Base-by-base conservation (phyloP, 805 yeast species). In the Starmerella apis region DNA sequence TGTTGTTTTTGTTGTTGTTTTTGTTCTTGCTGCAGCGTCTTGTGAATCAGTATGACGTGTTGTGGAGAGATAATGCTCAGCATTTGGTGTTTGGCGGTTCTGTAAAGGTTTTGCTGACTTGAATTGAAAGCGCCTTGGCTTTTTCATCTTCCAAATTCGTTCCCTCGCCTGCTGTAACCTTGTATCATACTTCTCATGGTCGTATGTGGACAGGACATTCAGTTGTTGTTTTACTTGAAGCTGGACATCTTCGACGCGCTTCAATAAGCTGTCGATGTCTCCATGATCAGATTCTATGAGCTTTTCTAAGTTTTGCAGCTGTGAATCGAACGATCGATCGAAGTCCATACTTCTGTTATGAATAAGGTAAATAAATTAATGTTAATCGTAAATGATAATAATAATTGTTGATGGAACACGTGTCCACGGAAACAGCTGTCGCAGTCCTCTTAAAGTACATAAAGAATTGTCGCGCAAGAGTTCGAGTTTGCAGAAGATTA, bases 51-150 rank as follows among this genome's bases (percentile, higher is more conserved):
- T n/a, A n/a, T n/a, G n/a, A n/a, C n/a, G n/a, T n/a, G n/a, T n/a
- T n/a, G n/a, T n/a, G n/a, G n/a, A n/a, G n/a, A n/a, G n/a, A n/a
- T n/a, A n/a, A n/a, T n/a, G n/a, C n/a, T n/a, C n/a, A n/a, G n/a
- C n/a, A n/a, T n/a, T n/a, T n/a, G n/a, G n/a, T n/a, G n/a, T n/a
- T n/a, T n/a, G n/a, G n/a, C n/a, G 8, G 11, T 11, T 38, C 9
- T 25, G 18, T 19, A n/a, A 6, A 16, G 8, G 31, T 5, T 6
- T 14, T 25, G 20, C 4, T 2, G 52, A 28, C 36, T 46, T 54
- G 46, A 54, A 54, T 23, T 38, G 48, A 33, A 54, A 51, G 6
- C 51, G 42, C 10, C 31, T 13, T 1, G 57, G 45, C 28, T 31
- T 43, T 9, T 43, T 42, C 16, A 22, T 31, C 14, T 36, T 35